Evolutionary conservation across 1,284 basidiomycete species (phyloP), one percentile per base, ranked within the genome.

Genomic region (Takashimella koratensis): DNA sequence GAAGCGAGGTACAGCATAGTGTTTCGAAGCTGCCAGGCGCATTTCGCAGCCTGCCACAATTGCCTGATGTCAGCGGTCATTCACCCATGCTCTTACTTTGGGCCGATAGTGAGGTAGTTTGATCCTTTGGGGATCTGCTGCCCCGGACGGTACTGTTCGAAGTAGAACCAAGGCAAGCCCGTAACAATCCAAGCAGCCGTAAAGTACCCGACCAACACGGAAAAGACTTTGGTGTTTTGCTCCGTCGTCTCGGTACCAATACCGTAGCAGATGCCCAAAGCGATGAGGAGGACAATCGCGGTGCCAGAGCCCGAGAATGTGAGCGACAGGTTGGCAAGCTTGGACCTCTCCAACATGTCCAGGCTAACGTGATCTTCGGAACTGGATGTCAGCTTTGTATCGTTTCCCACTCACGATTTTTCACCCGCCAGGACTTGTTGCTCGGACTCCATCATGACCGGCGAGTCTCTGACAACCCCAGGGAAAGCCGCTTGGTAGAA

Each of bases 401-500:
- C n/a, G n/a, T 43, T 12, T 19, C 10, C 10, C 2, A 51, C 62
- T 36, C 41, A 64, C 62, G 51, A n/a, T n/a, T 57, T 63, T 26
- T 47, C 23, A 3, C 60, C 63, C 2, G 25, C 21, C 11, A 45
- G 39, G 5, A 65, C 48, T 46, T 59, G 49, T 30, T 59, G 22
- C 39, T 62, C 63, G n/a, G 54, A 55, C 19, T 54, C 43, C 24
- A 62, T 59, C 43, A 65, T 54, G 39, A 57, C 48, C 12, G 63
- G 63, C 36, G 54, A 42, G 22, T 65, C 63, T 2, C 58, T 46
- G 5, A 61, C 63, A 13, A 65, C 47, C 4, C 51, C 58, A 4
- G 58, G 60, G 43, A 62, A 65, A 12, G 63, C 57, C 2, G 63
- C 63, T 4, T 56, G 52, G 56, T 61, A 65, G 47, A 65, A 65